A percentile compares a stretch with the other conserved stretches of the same genome.
Conservation (phyloP, 2,329 filamentous ascomycete species). For the Aspergillus spinulosporus region DNA sequence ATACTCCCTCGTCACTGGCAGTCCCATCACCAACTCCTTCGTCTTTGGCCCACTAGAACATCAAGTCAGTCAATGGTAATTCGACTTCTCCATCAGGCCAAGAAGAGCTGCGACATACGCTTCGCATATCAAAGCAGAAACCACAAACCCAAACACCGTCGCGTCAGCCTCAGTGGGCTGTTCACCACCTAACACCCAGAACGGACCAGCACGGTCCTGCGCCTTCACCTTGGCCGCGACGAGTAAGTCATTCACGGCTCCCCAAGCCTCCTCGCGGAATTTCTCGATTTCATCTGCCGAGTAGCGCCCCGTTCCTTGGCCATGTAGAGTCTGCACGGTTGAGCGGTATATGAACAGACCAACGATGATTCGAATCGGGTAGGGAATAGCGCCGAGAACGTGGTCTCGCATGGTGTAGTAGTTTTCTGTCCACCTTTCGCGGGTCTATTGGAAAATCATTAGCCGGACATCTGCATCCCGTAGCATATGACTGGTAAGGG, state of each 20-base stretch:
- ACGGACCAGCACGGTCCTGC: constrained; percentile 38
- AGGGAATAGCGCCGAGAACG: constrained; percentile 53
- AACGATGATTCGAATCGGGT: constrained; percentile 53
- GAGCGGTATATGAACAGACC: constrained; percentile 53
- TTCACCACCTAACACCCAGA: constrained; percentile 59
- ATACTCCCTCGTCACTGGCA: constrained; percentile 57
- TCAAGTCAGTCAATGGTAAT: constrained; percentile 4
- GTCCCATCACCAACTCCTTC: constrained; percentile 46
- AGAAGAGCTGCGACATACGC: constrained; percentile 49
- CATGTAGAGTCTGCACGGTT: constrained; percentile 49
- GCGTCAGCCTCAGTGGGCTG: constrained; percentile 60
- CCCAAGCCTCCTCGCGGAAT: constrained; percentile 57
- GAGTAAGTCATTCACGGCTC: constrained; percentile 50
- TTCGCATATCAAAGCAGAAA: constrained; percentile 52
- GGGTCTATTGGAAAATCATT: constrained; percentile 31
- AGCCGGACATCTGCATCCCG: background rate
- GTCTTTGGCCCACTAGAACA: constrained; percentile 50
- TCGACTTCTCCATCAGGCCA: constrained; percentile 3
- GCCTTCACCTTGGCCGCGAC: constrained; percentile 36
- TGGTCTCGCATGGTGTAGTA: constrained; percentile 60
- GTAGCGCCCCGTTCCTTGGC: constrained; percentile 58
- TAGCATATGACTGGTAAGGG: too few relatives aligned
- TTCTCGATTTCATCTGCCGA: constrained; percentile 50
- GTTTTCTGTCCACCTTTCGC: constrained; percentile 61
- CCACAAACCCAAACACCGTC: constrained; percentile 59